Evolutionary conservation across 805 yeast genomes (phyloP).

Genomic region (Candida qinlingensis): DNA sequence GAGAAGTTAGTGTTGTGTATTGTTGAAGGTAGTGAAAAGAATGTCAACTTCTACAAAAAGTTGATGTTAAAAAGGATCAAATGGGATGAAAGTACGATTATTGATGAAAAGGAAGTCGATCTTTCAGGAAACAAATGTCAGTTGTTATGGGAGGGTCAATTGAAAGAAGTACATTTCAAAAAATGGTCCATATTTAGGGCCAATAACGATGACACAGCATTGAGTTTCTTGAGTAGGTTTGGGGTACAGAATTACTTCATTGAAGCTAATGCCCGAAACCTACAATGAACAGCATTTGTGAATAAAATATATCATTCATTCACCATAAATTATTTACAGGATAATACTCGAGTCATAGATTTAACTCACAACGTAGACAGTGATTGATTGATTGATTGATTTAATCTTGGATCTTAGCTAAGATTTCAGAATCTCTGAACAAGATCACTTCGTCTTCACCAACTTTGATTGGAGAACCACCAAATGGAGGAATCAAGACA

Average conservation of each 20-base stretch:
- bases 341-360: no score
- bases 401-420: conserved; percentile 81
- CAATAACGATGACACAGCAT: conserved; percentile 42
- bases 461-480: conserved; percentile 85
- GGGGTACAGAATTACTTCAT: conserved; percentile 58
- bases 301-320: no score
- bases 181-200: conserved; percentile 66
- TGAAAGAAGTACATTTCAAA: conserved; percentile 47
- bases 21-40: conserved; percentile 68
- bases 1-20: conserved; percentile 51
- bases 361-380: no score
- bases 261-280: conserved; percentile 23
- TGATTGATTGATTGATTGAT: no score
- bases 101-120: conserved; percentile 28
- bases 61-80: conserved; percentile 56
- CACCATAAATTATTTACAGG: no score
- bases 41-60: conserved; percentile 56
- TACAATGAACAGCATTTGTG: background rate
- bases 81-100: conserved; percentile 54
- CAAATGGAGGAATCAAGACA: conserved; percentile 90
- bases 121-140: conserved; percentile 39
- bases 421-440: conserved; percentile 90
- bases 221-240: conserved; percentile 43
- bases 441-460: conserved; percentile 76
- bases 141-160: conserved; percentile 68